Base-by-base conservation (phyloP, 176 grass and related monocot species). In the Stipa capillata region DNA sequence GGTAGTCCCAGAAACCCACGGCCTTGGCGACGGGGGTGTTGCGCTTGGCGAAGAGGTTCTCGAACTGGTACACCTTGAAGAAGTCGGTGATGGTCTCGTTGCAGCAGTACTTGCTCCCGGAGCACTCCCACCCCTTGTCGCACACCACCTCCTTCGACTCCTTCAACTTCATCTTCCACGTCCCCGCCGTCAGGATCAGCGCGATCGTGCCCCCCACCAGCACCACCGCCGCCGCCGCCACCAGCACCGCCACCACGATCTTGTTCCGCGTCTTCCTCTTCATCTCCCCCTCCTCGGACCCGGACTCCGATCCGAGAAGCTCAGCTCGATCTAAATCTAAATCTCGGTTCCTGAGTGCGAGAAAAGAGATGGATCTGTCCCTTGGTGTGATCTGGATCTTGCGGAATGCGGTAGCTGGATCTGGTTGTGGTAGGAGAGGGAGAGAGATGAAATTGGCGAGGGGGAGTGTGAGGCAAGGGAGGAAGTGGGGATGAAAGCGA, bases 1-100 rank as follows among this genome's bases (percentile, higher is more conserved):
- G 91, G 92, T 97, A 97, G n/a, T 97, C 92, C 95, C 92, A 94
- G 93, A 90, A 97, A 0, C 90, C 90, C 12, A 84, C 87, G 41
- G 87, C 90, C 48, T 90, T 83, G 23, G 93, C 79, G 50, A 90
- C 16, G 42, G 90, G 93, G 54, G 31, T 40, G 60, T 97, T 97
- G 78, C 93, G 82, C 71, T 97, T 88, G 90, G 85, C 62, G 90
- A 97, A 97, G 74, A 97, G 93, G 51, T 93, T 77, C 85, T 97
- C 93, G 78, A 97, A 97, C 82, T 93, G 93, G 85, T 93, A 97
- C 11, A 88, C 85, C 87, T 97, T 82, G 90, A 97, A 97, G 89
- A 87, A 97, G 65, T 93, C 90, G 27, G 90, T 90, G 78, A 97
- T 86, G 90, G 93, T 97, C n/a, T 92, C 82, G 82, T 97, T 93